Percentiles rank a stretch among this genome's conserved stretches.
Evolutionary conservation across 495 filamentous ascomycete genomes (phyloP).

Genomic region (Staphylotrichum tortipilum): DNA sequence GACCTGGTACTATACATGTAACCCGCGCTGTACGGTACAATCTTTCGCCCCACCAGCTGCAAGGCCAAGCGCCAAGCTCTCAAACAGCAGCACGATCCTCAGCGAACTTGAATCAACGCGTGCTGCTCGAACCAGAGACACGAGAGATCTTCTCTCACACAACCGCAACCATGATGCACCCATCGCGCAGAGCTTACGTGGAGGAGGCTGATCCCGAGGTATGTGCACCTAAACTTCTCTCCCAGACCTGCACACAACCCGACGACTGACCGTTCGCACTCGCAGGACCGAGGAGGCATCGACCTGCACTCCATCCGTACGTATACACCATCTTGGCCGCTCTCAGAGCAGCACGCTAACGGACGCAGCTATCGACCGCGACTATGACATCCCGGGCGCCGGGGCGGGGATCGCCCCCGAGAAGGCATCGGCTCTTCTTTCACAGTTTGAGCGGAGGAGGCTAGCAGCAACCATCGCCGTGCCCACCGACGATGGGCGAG

Average conservation of each 20-base stretch:
- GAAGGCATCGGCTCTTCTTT: conserved; percentile 78
- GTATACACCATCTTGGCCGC: conserved; percentile 20
- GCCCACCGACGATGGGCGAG: conserved; percentile 85
- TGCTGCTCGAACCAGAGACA: neutral
- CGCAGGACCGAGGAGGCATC: conserved; percentile 58
- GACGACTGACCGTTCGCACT: conserved; percentile 22
- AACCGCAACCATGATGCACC: conserved; percentile 60
- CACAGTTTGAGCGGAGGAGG: conserved; percentile 83
- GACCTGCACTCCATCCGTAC: conserved; percentile 72
- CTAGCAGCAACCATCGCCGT: conserved; percentile 86
- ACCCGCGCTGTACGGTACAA: too few relatives aligned
- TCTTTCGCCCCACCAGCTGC: too few relatives aligned
- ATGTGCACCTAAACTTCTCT: conserved; percentile 28
- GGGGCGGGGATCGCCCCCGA: conserved; percentile 73
- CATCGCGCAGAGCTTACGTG: conserved; percentile 88
- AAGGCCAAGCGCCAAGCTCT: neutral
- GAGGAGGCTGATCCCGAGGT: conserved; percentile 74
- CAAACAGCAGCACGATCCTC: too few relatives aligned
- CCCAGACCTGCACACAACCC: conserved; percentile 22
- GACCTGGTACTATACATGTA: too few relatives aligned
- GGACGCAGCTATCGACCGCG: conserved; percentile 62
- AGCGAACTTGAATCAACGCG: too few relatives aligned
- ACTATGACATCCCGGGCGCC: conserved; percentile 70
- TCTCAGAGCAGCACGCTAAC: conserved; percentile 1
- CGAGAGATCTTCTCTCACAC: neutral